Conservation (phyloP, 306 rosid species). For the Ormosia semicastrata region DNA sequence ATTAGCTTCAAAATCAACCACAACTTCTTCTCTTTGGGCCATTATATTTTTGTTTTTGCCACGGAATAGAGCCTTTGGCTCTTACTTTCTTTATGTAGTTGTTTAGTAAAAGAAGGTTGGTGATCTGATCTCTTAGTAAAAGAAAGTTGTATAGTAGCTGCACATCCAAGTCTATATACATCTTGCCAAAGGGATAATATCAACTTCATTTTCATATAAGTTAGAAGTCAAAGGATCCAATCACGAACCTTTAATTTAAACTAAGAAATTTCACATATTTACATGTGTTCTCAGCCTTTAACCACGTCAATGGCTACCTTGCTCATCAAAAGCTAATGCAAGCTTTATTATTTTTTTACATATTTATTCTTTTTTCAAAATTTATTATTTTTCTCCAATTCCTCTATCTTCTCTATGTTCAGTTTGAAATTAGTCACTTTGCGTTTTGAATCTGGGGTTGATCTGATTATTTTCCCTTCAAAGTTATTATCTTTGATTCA, state of each 20-base stretch:
- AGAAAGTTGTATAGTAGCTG: background rate
- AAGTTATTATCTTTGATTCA: too few relatives aligned
- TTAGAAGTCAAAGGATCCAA: background rate
- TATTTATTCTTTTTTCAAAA: too few relatives aligned
- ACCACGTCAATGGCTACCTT: constrained; percentile 4
- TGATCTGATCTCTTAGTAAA: background rate
- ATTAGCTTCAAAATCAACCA: background rate
- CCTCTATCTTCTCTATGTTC: too few relatives aligned
- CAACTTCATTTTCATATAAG: background rate
- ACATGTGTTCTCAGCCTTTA: constrained; percentile 2
- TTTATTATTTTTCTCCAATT: too few relatives aligned
- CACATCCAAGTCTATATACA: background rate
- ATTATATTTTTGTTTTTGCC: background rate
- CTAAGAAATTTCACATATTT: background rate
- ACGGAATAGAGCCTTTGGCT: too few relatives aligned
- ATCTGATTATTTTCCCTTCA: too few relatives aligned
- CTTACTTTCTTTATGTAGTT: too few relatives aligned
- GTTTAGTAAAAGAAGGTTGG: background rate
- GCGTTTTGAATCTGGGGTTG: too few relatives aligned
- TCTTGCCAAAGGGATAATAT: background rate
- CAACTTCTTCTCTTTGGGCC: background rate
- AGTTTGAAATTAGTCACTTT: too few relatives aligned
- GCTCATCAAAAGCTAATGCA: constrained; percentile 17
- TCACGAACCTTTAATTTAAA: background rate
- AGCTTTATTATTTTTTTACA: too few relatives aligned